phyloP scores from a whole-genome alignment of 192 early-diverging fungal species.

The Lunasporangiospora selenospora region DNA sequence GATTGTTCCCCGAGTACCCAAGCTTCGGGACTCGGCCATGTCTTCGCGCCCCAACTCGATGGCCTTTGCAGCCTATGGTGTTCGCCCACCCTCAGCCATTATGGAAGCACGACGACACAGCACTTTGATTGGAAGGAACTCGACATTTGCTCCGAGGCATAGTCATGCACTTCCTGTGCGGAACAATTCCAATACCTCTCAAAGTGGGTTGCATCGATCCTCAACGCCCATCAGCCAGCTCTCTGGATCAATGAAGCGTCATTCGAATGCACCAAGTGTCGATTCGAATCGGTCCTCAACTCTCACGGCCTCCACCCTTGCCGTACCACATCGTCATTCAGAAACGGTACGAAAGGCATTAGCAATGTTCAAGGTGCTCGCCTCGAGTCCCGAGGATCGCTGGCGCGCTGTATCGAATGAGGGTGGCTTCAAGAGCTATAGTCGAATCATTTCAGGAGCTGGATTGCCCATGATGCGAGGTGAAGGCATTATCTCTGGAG shows the following conservation, averaged over 20 bases:
- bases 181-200: constrained; percentile 8
- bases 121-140: constrained; percentile 17
- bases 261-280: constrained; percentile 25
- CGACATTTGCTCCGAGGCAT: constrained; percentile 33
- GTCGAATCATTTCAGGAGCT: constrained; percentile 41
- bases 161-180: constrained; percentile 33
- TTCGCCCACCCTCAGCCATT: constrained; percentile 36
- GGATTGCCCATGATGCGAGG: constrained; percentile 57
- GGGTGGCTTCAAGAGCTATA: constrained; percentile 56
- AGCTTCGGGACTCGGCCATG: constrained; percentile 13
- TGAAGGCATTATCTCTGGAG: constrained; percentile 54
- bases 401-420: constrained; percentile 56
- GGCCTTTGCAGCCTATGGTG: constrained; percentile 34
- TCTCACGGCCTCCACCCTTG: constrained; percentile 5
- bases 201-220: constrained; percentile 10
- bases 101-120: constrained; percentile 48
- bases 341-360: constrained; percentile 49
- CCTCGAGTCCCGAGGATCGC: constrained; percentile 46
- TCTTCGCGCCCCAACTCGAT: constrained; percentile 31
- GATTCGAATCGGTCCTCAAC: constrained; percentile 41
- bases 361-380: constrained; percentile 52
- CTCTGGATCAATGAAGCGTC: constrained; percentile 17
- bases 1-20: constrained; percentile 14
- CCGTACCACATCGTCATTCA: constrained; percentile 43
- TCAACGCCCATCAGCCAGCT: constrained; percentile 1